Base-by-base conservation (phyloP, 1,139 yeast species). In the Yamadazyma blattariae region DNA sequence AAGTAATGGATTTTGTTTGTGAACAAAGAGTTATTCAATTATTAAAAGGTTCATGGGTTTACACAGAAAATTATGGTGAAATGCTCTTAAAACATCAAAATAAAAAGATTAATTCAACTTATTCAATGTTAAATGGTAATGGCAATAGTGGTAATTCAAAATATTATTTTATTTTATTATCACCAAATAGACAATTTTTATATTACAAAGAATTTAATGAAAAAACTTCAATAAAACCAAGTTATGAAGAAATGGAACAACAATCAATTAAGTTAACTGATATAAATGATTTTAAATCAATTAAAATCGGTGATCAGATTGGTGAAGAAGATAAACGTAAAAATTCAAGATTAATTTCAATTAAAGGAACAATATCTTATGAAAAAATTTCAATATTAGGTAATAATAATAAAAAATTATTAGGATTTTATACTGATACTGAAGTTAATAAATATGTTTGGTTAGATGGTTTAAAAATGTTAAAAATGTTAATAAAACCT, bases 11-110 rank as follows among this genome's bases (percentile, higher is more conserved):
- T 35, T 85, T 84, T 53, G 90, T 87, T n/a, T 71, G 77, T 40
- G 92, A 84, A 52, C 95, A 86, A 57, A 69, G 95, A 46, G 78
- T 83, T 30, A 62, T 83, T 37, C 81, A 81, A 50, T 59, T 88
- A 35, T 76, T 87, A 28, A 78, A 77, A 47, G 96, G 96, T 4
- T 76, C 87, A 2, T 87, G 95, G 95, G 92, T 85, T n/a, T 81
- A 69, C 49, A 72, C 82, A 3, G 84, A 79, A 35, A 63, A 70
- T 36, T 88, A 88, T 32, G 69, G 79, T 2, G 78, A 74, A 37
- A 48, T 47, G 22, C 44, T 67, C 29, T 53, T 65, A 45, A 51
- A 59, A 27, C 34, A 31, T 24, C 27, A 33, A 25, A 49, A 47
- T 35, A 59, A 35, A 46, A 50, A 37, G 45, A 40, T 48, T 29